Base-by-base conservation (phyloP, 495 filamentous ascomycete genomes). In the Friedmanniomyces endolithicus region DNA sequence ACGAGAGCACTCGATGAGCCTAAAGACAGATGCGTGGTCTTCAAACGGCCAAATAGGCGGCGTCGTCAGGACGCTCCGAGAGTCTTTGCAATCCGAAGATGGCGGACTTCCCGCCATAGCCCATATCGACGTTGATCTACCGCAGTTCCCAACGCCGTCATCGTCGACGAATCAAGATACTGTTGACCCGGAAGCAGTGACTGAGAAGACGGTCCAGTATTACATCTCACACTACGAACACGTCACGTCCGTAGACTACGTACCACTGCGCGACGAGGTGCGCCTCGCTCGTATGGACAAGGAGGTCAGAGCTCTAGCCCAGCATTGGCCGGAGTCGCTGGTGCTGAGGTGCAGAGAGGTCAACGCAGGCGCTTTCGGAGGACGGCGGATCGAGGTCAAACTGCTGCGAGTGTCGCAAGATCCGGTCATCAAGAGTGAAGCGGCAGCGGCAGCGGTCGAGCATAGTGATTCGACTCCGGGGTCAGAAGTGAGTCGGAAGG, bases 271-370 rank as follows among this genome's bases (percentile, higher is more conserved):
- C 24, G 47, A 50, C 16, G 17, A 25, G 29, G 31, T 11, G 16
- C 44, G 44, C 4, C 23, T 47, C 20, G 17, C 19, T 3, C 20
- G 12, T 20, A 50, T 53, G 37, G 51, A 44, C 2, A 35, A 16
- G 16, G 33, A 23, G 20, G 34, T 33, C 11, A 8, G 17, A 11
- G 19, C 6, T 14, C 7, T 50, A 12, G 24, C 37, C 9, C n/a
- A 51, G 19, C 11, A 50, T 12, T 56, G 54, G 54, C 45, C 45
- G 22, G 34, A 40, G 25, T 24, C 29, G 12, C 24, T 56, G 45
- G 35, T 50, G 6, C 19, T 56, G 48, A 7, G 54, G 2, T 33
- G 14, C 8, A 14, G 47, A 1, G 46, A 56, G 2, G 54, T 56
- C 4, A 45, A 56, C n/a, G 54, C 2, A 8, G 54, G 54, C 29